Percentiles rank a stretch among this genome's conserved stretches.
Evolutionary conservation across 352 stramenopile genomes (phyloP).

Genomic region (Elongisporangium undulatum): DNA sequence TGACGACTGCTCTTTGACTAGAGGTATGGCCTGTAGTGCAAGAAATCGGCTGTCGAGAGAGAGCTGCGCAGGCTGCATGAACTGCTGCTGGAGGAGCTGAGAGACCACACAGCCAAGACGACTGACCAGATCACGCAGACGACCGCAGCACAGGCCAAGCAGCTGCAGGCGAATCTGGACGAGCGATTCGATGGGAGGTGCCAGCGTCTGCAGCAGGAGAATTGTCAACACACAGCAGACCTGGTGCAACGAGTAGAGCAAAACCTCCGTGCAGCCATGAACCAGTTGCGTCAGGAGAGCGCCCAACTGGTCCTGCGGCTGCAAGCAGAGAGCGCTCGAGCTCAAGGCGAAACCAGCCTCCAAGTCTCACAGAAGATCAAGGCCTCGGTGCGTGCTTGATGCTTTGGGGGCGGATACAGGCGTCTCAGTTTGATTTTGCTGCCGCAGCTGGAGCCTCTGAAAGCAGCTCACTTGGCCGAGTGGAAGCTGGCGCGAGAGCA

Average conservation of each 20-base stretch:
- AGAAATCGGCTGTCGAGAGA: conserved; percentile 44
- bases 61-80: conserved; percentile 38
- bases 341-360: background rate
- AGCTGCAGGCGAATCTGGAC: background rate
- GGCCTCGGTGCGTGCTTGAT: background rate
- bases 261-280: background rate
- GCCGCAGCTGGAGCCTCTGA: background rate
- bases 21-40: conserved; percentile 21
- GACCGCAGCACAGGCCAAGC: background rate
- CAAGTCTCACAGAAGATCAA: background rate
- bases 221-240: background rate
- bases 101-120: background rate
- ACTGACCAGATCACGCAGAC: background rate
- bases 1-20: background rate
- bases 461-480: background rate
- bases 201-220: background rate
- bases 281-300: background rate
- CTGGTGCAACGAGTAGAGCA: background rate
- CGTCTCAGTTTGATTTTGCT: background rate
- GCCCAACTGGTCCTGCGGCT: background rate
- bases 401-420: background rate
- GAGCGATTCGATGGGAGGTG: background rate
- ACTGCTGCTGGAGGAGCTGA: conserved; percentile 20
- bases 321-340: background rate
- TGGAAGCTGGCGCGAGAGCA: background rate